These are phyloP conservation scores for Talaromyces piceae DNA, from an alignment of 2,329 filamentous ascomycete genomes.

Conservation along the genomic window DNA sequence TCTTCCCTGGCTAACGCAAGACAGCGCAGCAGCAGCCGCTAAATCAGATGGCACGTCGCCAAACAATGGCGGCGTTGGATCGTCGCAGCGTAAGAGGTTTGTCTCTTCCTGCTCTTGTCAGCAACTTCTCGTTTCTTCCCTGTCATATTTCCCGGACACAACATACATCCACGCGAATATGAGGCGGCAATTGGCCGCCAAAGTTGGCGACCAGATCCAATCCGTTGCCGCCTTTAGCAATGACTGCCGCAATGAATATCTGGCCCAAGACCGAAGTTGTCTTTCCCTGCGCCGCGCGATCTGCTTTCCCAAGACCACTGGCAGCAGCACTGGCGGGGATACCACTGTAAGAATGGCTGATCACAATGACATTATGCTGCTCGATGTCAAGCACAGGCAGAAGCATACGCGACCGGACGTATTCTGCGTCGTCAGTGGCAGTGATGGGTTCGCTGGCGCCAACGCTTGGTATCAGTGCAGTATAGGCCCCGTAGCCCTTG, in stretches of 20 bases:
- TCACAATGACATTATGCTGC: constrained; percentile 3
- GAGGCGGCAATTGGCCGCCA: constrained; percentile 10
- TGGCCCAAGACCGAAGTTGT: constrained; percentile 16
- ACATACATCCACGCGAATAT: constrained; percentile 12
- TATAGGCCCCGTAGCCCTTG: constrained; percentile 4
- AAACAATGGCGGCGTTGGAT: constrained; percentile 12
- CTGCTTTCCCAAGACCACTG: neutral
- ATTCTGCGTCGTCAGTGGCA: constrained; percentile 4
- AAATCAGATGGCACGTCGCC: constrained; percentile 8
- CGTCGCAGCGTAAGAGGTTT: constrained; percentile 13
- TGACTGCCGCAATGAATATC: constrained; percentile 13
- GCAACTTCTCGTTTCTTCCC: no score
- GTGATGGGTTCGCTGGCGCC: constrained; percentile 3
- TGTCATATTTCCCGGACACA: no score
- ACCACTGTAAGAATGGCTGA: constrained; percentile 7
- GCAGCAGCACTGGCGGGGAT: constrained; percentile 6
- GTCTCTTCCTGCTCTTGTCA: constrained; percentile 3
- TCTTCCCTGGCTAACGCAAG: constrained; percentile 9
- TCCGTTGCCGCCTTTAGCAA: constrained; percentile 11
- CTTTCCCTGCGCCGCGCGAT: constrained; percentile 11
- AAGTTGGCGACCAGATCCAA: constrained; percentile 9
- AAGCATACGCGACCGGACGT: constrained; percentile 6
- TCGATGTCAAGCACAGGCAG: constrained; percentile 5
- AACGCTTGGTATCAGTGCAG: constrained; percentile 5
- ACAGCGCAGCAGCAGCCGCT: constrained; percentile 8